Conservation (phyloP, 257 asterid genomes). For the Parsonsia alboflavescens region DNA sequence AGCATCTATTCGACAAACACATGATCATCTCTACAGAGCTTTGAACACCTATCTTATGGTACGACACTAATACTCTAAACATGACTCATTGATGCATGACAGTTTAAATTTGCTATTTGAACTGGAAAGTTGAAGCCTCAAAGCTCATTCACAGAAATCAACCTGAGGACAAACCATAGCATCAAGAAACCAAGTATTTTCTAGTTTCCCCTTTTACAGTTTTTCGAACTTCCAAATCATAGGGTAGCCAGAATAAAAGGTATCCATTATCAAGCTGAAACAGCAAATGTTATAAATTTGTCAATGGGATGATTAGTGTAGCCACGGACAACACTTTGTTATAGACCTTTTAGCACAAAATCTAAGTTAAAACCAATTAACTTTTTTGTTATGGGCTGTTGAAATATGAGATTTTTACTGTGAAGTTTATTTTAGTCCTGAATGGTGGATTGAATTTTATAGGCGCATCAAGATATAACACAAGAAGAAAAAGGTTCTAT, state of each 20-base stretch:
- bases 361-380: background rate
- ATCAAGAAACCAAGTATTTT: background rate
- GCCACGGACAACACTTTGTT: background rate
- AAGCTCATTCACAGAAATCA: background rate
- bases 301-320: background rate
- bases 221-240: background rate
- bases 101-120: background rate
- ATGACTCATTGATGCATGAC: background rate
- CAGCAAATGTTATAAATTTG: background rate
- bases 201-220: background rate
- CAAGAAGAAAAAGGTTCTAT: conserved; percentile 55
- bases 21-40: conserved; percentile 63
- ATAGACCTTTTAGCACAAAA: background rate
- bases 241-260: background rate
- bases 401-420: background rate
- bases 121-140: background rate
- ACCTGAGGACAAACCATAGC: background rate
- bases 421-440: conserved; percentile 1
- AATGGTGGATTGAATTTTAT: conserved; percentile 8
- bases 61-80: conserved; percentile 7
- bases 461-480: conserved; percentile 49
- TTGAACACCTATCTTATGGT: conserved; percentile 47
- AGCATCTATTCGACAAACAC: conserved; percentile 45
- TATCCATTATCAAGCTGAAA: background rate
- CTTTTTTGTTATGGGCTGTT: background rate